Evolutionary conservation across 2,329 filamentous ascomycete genomes (phyloP), one percentile per base, ranked within the genome.

Genomic region (Pseudofabraea citricarpa): DNA sequence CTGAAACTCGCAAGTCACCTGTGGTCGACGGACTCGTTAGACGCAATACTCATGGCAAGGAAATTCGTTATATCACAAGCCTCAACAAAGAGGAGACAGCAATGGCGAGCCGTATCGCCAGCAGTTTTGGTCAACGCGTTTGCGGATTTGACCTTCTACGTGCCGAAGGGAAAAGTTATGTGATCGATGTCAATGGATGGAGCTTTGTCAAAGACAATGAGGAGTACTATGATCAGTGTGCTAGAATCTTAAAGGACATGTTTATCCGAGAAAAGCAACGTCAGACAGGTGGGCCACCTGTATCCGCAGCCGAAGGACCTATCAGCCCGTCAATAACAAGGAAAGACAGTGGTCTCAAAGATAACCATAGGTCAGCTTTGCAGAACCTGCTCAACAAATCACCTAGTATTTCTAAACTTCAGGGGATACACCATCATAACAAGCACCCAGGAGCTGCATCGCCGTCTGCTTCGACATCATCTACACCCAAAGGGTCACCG

Each of bases 161-260:
- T 21, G 89, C 90, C 10, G 83, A 81, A 39, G 88, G 90, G 13
- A 88, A 88, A 63, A 97, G 91, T 62, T 98, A 89, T 66, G 93
- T 98, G 38, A 98, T 98, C 54, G 93, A 98, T 58, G 93, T 98
- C 56, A 98, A 98, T 63, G 93, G 93, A 10, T 98, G 94, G 94
- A 97, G 91, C 61, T 98, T 98, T 58, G 93, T 98, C 64, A 98
- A 98, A 64, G 94, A 98, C 64, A 98, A 98, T 57, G 91, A 96
- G 50, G 90, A 95, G 48, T 98, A 98, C 65, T 98, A 98, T 63
- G 87, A 97, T 58, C 88, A 89, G 58, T 93, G 85, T 55, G 82
- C 93, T 18, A 83, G 74, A 47, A 95, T 97, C 38, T 70, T 98
- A 40, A 87, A 83, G 59, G 84, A 93, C 6, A 87, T 94, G 61